Percentiles rank a stretch among this genome's conserved stretches.
Evolutionary conservation across 768 basidiomycete genomes (phyloP).

Genomic region (Suillus sp.): DNA sequence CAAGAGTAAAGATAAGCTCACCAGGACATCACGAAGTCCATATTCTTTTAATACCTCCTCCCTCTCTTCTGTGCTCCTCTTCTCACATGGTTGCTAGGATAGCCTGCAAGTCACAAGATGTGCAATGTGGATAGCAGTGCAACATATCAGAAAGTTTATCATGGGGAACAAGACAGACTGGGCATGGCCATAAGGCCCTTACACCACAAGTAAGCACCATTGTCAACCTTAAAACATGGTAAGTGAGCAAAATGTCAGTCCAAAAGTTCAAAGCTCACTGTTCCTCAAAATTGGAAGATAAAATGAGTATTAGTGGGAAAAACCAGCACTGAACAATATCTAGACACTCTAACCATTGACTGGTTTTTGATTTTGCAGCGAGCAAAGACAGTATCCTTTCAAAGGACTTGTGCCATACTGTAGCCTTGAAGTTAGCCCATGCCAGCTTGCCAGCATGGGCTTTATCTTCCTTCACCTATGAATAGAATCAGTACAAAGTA

Average conservation of each 20-base stretch:
- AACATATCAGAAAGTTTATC: not conserved
- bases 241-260: not conserved
- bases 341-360: not conserved
- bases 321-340: not conserved
- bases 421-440: conserved; percentile 1
- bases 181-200: not conserved
- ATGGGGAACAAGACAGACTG: not conserved
- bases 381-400: not conserved
- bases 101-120: not conserved
- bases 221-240: too few relatives aligned
- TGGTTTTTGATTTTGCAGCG: not conserved
- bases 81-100: not conserved
- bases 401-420: not conserved
- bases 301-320: not conserved
- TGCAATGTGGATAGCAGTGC: not conserved
- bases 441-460: not conserved
- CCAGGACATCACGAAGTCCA: not conserved
- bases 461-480: not conserved
- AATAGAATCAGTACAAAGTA: not conserved
- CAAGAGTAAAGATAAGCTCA: not conserved
- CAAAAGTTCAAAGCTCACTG: not conserved
- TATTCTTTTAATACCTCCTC: not conserved
- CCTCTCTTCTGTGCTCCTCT: not conserved
- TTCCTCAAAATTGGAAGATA: not conserved
- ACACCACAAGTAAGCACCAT: too few relatives aligned